Evolutionary conservation across 1,284 basidiomycete species (phyloP).

Genomic region (Ganoderma leucocontextum): DNA sequence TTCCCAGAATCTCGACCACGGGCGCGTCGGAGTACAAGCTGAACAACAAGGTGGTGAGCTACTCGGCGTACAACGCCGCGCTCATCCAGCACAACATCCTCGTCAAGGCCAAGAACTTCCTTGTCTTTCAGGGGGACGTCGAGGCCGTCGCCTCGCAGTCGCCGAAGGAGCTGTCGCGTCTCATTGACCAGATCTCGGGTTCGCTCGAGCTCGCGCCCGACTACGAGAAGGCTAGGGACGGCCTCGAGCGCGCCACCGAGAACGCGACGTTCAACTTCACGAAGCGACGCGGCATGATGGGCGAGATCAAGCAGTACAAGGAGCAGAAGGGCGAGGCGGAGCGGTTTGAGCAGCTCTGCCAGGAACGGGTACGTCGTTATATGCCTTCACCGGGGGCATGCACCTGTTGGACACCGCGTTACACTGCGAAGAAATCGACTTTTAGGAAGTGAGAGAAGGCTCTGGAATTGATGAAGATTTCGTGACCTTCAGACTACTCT

Average conservation of each 20-base stretch:
- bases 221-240: conserved; percentile 90
- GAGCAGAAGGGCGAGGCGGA: conserved; percentile 96
- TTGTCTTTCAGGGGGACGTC: conserved; percentile 99
- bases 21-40: conserved; percentile 92
- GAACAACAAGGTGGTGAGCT: conserved; percentile 81
- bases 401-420: too few relatives aligned
- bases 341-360: conserved; percentile 82
- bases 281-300: conserved; percentile 91
- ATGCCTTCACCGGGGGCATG: too few relatives aligned
- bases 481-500: too few relatives aligned
- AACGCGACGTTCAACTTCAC: conserved; percentile 94
- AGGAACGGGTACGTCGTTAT: conserved; percentile 65
- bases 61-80: conserved; percentile 86
- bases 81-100: conserved; percentile 93
- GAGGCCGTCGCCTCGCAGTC: conserved; percentile 98
- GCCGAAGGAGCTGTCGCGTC: conserved; percentile 86
- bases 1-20: conserved; percentile 78
- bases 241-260: conserved; percentile 91
- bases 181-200: conserved; percentile 97
- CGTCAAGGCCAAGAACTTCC: conserved; percentile 99
- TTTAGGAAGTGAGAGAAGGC: too few relatives aligned
- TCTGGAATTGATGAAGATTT: too few relatives aligned
- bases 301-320: conserved; percentile 97
- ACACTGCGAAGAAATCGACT: too few relatives aligned
- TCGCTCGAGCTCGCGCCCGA: conserved; percentile 89